These are phyloP conservation scores for Penicillium chermesinum DNA, from an alignment of 495 filamentous ascomycete species.

Conservation along the genomic window DNA sequence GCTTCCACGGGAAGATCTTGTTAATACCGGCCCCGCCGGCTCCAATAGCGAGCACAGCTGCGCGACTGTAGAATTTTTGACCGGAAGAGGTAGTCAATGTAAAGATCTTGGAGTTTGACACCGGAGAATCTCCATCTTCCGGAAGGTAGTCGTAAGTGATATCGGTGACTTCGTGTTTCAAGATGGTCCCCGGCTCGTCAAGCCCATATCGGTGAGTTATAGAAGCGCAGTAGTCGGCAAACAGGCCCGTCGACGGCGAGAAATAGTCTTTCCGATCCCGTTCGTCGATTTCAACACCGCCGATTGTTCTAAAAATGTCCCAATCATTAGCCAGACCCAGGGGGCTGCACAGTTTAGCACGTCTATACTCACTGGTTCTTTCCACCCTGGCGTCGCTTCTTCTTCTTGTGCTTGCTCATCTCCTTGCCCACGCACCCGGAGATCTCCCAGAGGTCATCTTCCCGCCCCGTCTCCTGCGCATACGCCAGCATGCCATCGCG, in stretches of 20 bases:
- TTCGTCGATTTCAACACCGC: slow-evolving; percentile 51
- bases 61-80: slow-evolving; percentile 39
- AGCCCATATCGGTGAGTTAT: slow-evolving; percentile 51
- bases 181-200: slow-evolving; percentile 35
- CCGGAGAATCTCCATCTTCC: slow-evolving; percentile 8
- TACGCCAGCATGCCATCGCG: slow-evolving; percentile 59
- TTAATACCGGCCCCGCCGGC: slow-evolving; percentile 37
- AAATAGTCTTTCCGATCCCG: slow-evolving; percentile 63
- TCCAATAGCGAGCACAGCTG: slow-evolving; percentile 54
- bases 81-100: slow-evolving; percentile 45
- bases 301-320: slow-evolving; percentile 24
- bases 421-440: slow-evolving; percentile 58
- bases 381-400: slow-evolving; percentile 44
- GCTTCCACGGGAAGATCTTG: slow-evolving; percentile 45
- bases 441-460: slow-evolving; percentile 52
- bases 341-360: too few species aligned
- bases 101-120: slow-evolving; percentile 41
- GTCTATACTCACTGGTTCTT: slow-evolving; percentile 26
- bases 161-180: slow-evolving; percentile 45
- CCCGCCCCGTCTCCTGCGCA: slow-evolving; percentile 45
- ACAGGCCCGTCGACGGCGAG: slow-evolving; percentile 52
- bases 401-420: slow-evolving; percentile 58
- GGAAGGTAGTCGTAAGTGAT: slow-evolving; percentile 42
- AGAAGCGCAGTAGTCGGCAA: slow-evolving; percentile 51
- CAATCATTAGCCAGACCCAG: too few species aligned